Percentiles rank a stretch among this genome's conserved stretches.
phyloP scores from a whole-genome alignment of 179 eudicot species.

The Vitellaria paradoxa region DNA sequence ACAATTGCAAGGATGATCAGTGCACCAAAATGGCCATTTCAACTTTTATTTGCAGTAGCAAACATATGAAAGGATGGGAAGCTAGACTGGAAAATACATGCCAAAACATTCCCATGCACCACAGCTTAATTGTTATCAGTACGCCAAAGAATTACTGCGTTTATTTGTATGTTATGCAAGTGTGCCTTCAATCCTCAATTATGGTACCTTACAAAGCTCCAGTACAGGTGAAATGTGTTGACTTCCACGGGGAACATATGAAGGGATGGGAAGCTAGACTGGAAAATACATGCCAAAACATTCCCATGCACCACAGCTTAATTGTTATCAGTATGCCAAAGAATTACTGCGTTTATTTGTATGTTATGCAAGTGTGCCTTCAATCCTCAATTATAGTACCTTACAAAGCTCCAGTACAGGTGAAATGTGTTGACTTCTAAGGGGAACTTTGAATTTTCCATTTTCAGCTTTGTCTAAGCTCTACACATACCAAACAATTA shows the following conservation, averaged over 20 bases:
- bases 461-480: conserved; percentile 53
- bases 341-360: not conserved
- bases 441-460: conserved; percentile 57
- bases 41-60: too few relatives aligned
- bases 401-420: conserved; percentile 86
- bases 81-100: too few relatives aligned
- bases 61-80: too few relatives aligned
- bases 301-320: too few relatives aligned
- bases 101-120: too few relatives aligned
- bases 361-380: not conserved
- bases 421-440: conserved; percentile 77
- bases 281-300: too few relatives aligned
- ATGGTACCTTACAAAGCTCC: conserved; percentile 79
- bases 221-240: conserved; percentile 76
- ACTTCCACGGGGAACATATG: conserved; percentile 64
- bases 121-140: not conserved
- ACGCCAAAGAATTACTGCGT: not conserved
- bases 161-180: not conserved
- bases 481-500: conserved; percentile 35
- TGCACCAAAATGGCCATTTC: too few relatives aligned
- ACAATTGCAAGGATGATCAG: too few relatives aligned
- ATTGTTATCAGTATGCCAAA: not conserved
- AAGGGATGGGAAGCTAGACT: too few relatives aligned
- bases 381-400: conserved; percentile 34
- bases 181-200: not conserved